Evolutionary conservation across 495 filamentous ascomycete genomes (phyloP).

Genomic region (Lepraria neglecta): DNA sequence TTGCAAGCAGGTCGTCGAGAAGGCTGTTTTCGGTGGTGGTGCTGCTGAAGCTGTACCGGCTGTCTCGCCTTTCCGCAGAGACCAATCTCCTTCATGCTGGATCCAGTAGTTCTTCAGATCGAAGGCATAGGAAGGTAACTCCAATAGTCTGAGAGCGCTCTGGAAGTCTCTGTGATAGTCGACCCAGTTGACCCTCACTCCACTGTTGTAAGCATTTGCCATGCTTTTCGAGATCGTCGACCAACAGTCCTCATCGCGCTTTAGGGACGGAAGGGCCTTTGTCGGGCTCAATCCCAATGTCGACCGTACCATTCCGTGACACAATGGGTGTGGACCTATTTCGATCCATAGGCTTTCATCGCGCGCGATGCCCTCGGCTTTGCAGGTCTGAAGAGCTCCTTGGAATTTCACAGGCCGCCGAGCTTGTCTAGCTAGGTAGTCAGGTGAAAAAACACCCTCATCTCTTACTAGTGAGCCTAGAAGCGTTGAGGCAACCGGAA

Average conservation of each 20-base stretch:
- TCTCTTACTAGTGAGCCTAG: constrained; percentile 20
- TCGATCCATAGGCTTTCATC: constrained; percentile 27
- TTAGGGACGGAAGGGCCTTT: constrained; percentile 21
- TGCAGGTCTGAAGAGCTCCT: constrained; percentile 21
- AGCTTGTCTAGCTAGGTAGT: constrained; percentile 24
- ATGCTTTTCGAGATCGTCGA: constrained; percentile 40
- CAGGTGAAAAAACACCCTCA: constrained; percentile 15
- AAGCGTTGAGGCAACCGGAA: constrained; percentile 68
- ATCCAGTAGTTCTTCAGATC: constrained; percentile 49
- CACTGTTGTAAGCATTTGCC: constrained; percentile 35
- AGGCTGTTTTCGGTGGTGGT: constrained; percentile 3
- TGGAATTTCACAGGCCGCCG: constrained; percentile 24
- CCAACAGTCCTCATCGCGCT: constrained; percentile 40
- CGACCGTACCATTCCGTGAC: constrained; percentile 36
- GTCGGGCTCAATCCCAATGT: constrained; percentile 35
- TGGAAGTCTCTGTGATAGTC: constrained; percentile 45
- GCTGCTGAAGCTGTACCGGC: constrained; percentile 1
- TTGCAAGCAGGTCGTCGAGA: constrained; percentile 20
- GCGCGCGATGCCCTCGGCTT: constrained; percentile 6
- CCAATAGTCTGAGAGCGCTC: constrained; percentile 35
- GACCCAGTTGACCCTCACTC: constrained; percentile 41
- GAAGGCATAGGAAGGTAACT: constrained; percentile 44
- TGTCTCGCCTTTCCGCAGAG: constrained; percentile 42
- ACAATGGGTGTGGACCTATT: constrained; percentile 26
- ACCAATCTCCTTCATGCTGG: constrained; percentile 46